Base-by-base conservation (phyloP, 257 asterid species). In the Penstemon eatonii region DNA sequence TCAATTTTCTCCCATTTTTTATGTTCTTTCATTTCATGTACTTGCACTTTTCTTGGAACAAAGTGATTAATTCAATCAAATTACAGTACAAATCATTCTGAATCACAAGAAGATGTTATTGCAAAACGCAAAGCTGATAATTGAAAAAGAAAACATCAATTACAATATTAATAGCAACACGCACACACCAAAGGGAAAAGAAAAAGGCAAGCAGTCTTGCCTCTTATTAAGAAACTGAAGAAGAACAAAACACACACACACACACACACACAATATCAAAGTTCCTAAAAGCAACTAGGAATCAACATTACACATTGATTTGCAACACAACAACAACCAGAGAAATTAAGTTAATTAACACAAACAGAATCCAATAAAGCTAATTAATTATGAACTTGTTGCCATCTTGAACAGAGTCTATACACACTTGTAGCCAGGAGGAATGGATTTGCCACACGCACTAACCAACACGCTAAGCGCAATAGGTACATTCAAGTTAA, bases 401-500 rank as follows among this genome's bases (percentile, higher is more conserved):
- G 46, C 10, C n/a, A 54, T 46, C 47, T 54, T 42, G 18, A 53
- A 4, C 9, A 15, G 38, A 38, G 12, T n/a, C 52, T 65, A 90
- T 37, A 41, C 83, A 64, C 97, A 88, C 65, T 85, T 57, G 84
- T 75, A 90, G 46, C 95, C 98, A 0, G 89, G 52, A 25, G 98
- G 98, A 49, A 92, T 41, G 10, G 80, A 81, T 64, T 82, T 92
- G 15, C 67, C 74, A 54, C 97, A 90, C 50, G 94, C 83, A 53
- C 89, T 85, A 37, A 92, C 76, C 58, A 92, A 60, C 2, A 52
- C 89, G 56, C 94, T 86, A 0, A 92, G 91, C 5, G 98, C 87
- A 65, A 92, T 66, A 25, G 92, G 96, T 46, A 92, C 76, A 60
- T 83, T 67, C 79, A 92, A 74, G 83, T 90, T 88, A 43, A 90